These are phyloP conservation scores for Penicillium brevicompactum DNA, from an alignment of 2,329 filamentous ascomycete genomes.

Conservation along the genomic window DNA sequence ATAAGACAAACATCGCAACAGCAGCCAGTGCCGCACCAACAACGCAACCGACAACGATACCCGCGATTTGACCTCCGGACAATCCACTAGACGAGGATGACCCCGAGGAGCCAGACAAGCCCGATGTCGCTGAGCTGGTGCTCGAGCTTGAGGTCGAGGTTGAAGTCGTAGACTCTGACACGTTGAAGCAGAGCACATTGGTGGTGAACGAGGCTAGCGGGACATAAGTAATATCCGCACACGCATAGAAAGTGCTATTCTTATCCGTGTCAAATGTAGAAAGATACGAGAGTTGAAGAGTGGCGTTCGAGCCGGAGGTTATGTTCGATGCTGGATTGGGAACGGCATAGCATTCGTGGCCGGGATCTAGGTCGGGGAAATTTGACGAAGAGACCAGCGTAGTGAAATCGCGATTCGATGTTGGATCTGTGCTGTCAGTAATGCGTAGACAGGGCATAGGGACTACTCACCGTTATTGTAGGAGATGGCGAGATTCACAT, in stretches of 20 bases:
- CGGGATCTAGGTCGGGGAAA: conserved; percentile 44
- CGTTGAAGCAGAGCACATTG: conserved; percentile 52
- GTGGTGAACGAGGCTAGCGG: conserved; percentile 42
- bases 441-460: too few species aligned
- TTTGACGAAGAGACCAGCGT: conserved; percentile 33
- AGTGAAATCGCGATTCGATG: conserved; percentile 43
- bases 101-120: conserved; percentile 1
- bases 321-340: conserved; percentile 37
- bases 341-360: conserved; percentile 50
- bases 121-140: conserved; percentile 16
- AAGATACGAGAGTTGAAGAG: conserved; percentile 49
- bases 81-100: conserved; percentile 17
- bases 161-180: conserved; percentile 36
- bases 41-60: conserved; percentile 40
- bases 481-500: conserved; percentile 57
- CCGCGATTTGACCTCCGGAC: conserved; percentile 46
- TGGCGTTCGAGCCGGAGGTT: conserved; percentile 46
- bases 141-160: conserved; percentile 20
- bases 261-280: conserved; percentile 45
- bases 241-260: conserved; percentile 51
- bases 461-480: conserved; percentile 52
- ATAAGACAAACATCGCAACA: conserved; percentile 18
- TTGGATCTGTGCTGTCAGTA: conserved; percentile 37
- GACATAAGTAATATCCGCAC: conserved; percentile 51
- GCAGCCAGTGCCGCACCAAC: conserved; percentile 20